phyloP scores from a whole-genome alignment of 768 basidiomycete genomes.

The Panaeolus papilionaceus region DNA sequence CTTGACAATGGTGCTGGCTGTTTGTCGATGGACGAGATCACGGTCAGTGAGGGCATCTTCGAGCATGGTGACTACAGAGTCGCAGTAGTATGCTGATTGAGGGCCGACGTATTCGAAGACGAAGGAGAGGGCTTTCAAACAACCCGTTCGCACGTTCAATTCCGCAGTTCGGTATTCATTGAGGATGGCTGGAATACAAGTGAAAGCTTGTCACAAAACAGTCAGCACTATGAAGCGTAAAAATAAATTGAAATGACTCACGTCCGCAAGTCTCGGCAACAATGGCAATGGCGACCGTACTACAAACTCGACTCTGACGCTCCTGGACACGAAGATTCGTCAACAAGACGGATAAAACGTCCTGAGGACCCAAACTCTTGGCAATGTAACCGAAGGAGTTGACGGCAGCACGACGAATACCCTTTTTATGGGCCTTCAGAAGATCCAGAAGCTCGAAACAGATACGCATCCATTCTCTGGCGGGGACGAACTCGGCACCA shows the following conservation, averaged over 20 bases:
- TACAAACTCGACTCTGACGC: conserved; percentile 97
- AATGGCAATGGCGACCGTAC: conserved; percentile 97
- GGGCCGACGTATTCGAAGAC: conserved; percentile 99
- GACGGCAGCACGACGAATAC: conserved; percentile 97
- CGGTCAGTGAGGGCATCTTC: conserved; percentile 98
- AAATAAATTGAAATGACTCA: conserved; percentile 38
- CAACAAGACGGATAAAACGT: conserved; percentile 92
- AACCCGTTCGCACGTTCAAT: conserved; percentile 97
- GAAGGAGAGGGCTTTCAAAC: conserved; percentile 97
- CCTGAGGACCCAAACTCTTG: conserved; percentile 98
- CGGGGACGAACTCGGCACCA: conserved; percentile 98
- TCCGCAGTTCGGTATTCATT: conserved; percentile 99
- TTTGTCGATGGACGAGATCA: conserved; percentile 98
- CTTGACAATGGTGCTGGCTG: conserved; percentile 97
- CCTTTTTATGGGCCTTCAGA: conserved; percentile 99
- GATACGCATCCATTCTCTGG: conserved; percentile 99
- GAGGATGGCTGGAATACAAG: conserved; percentile 97
- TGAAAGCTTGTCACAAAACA: conserved; percentile 68
- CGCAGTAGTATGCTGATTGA: conserved; percentile 95
- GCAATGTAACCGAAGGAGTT: conserved; percentile 99
- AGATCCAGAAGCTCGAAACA: conserved; percentile 98
- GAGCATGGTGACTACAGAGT: conserved; percentile 97
- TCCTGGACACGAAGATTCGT: conserved; percentile 99
- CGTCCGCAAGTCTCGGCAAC: conserved; percentile 93
- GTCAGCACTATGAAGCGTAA: conserved; percentile 16